Percentiles rank a stretch among this genome's conserved stretches.
Conservation (phyloP, 2,329 filamentous ascomycete species). For the Cladobotryum protrusum region DNA sequence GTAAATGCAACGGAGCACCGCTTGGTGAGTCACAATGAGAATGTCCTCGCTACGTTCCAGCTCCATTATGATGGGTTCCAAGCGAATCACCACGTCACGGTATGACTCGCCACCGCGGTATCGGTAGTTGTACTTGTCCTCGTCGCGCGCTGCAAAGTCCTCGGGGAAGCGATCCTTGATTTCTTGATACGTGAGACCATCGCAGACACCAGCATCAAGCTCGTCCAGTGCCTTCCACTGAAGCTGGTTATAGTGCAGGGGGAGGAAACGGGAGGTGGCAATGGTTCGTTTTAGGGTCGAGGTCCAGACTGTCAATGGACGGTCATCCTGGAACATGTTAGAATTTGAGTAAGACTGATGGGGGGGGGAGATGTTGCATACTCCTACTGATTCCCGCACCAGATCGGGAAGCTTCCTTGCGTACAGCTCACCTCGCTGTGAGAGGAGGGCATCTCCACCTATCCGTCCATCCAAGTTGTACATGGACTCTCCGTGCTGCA, state of each 20-base stretch:
- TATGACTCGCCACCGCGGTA: constrained; percentile 95
- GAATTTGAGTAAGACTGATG: not conserved
- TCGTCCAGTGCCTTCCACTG: constrained; percentile 99
- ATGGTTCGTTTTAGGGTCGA: constrained; percentile 73
- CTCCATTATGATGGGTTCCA: constrained; percentile 99
- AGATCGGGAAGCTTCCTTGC: constrained; percentile 78
- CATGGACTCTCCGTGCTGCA: constrained; percentile 84
- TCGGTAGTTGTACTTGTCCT: constrained; percentile 99
- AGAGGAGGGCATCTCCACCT: constrained; percentile 84
- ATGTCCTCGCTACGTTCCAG: constrained; percentile 94
- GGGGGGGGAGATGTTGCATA: constrained; percentile 37
- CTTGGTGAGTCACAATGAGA: constrained; percentile 95
- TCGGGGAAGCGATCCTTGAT: constrained; percentile 89
- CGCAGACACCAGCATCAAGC: constrained; percentile 92
- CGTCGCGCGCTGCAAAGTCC: constrained; percentile 90
- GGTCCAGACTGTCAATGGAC: constrained; percentile 57
- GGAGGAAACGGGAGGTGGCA: constrained; percentile 79
- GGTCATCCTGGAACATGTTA: constrained; percentile 42
- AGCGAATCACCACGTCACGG: constrained; percentile 91
- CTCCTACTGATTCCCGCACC: constrained; percentile 78
- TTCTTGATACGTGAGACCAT: constrained; percentile 91
- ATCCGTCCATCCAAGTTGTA: constrained; percentile 90
- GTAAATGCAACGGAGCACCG: constrained; percentile 93
- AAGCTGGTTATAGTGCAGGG: constrained; percentile 79
- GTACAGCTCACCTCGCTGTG: constrained; percentile 80